Base-by-base conservation (phyloP, 2,329 filamentous ascomycete species). In the Tolypocladium inflatum region DNA sequence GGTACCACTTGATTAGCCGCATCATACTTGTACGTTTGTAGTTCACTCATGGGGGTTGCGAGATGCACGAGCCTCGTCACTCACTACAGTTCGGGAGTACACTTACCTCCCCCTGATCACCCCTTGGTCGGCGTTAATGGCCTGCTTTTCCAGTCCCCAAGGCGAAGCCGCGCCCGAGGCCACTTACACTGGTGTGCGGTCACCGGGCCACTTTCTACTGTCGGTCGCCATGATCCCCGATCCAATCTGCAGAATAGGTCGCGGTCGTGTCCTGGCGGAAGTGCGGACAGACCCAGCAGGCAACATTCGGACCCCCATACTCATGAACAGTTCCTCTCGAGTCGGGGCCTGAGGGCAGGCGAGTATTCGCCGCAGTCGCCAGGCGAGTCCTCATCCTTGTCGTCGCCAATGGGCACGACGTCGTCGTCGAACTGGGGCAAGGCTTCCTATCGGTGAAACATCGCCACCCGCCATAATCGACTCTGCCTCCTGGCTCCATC, bases 391-490 rank as follows among this genome's bases (percentile, higher is more conserved):
- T 54, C 51, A 19, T 54, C 51, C n/a, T 30, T 23, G 37, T 23
- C 45, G 35, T 37, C 11, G 55, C 55, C 55, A 33, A 6, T 17
- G 17, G 33, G n/a, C 50, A 45, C 41, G 42, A 45, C 19, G 21
- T 53, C 48, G 48, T 53, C 39, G 62, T 80, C 75, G 59, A 82
- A 79, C 63, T 82, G 71, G 45, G 48, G 78, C 71, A 1, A 79
- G 79, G 4, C 54, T 38, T 23, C 54, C 41, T 53, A 48, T 8
- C 23, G 39, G 41, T 39, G 41, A 39, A 15, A 17, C 15, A n/a
- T 42, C 51, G 37, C 48, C 57, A 43, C 37, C 58, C 43, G 43
- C 55, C 57, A 26, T 39, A 43, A 17, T 52, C 42, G 33, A 33
- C 58, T 58, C 23, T 51, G 26, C 19, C 58, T 43, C 30, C n/a